phyloP scores from a whole-genome alignment of 768 basidiomycete species.

The Hygrophorus pudorinus region DNA sequence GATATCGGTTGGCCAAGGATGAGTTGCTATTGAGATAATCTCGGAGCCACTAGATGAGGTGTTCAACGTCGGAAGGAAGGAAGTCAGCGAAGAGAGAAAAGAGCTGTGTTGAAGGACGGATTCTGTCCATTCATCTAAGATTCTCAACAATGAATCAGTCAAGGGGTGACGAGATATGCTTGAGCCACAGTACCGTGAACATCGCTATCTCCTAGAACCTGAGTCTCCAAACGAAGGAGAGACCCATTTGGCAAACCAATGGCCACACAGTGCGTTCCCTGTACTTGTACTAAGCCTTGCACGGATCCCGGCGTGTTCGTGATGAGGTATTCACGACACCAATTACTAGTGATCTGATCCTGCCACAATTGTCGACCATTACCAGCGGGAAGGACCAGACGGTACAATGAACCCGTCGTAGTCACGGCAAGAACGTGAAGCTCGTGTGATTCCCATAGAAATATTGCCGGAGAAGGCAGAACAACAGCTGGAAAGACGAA shows the following conservation, averaged over 20 bases:
- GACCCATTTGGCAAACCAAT: constrained; percentile 52
- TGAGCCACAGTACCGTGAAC: constrained; percentile 43
- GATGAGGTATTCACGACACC: constrained; percentile 61
- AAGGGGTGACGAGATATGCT: neutral
- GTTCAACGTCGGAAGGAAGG: constrained; percentile 49
- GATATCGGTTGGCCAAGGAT: constrained; percentile 69
- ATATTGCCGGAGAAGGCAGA: constrained; percentile 54
- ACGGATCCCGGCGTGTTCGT: constrained; percentile 36
- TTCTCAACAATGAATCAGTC: neutral
- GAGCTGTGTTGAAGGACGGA: constrained; percentile 52
- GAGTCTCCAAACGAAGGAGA: constrained; percentile 61
- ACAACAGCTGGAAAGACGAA: constrained; percentile 69
- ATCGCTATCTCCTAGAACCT: constrained; percentile 41
- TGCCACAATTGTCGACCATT: constrained; percentile 48
- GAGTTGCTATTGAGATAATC: constrained; percentile 62
- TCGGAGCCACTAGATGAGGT: constrained; percentile 39
- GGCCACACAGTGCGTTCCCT: constrained; percentile 58
- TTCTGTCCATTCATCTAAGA: constrained; percentile 64
- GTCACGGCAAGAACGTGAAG: constrained; percentile 69
- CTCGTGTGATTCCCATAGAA: constrained; percentile 41
- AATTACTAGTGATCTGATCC: constrained; percentile 40
- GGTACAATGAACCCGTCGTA: constrained; percentile 58
- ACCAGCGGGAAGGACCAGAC: constrained; percentile 54
- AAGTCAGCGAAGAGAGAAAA: constrained; percentile 56
- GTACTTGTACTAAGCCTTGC: constrained; percentile 48